Percentiles rank a stretch among this genome's conserved stretches.
These are phyloP conservation scores for Saccharomycopsis schoenii DNA, from an alignment of 805 yeast genomes.

Conservation along the genomic window DNA sequence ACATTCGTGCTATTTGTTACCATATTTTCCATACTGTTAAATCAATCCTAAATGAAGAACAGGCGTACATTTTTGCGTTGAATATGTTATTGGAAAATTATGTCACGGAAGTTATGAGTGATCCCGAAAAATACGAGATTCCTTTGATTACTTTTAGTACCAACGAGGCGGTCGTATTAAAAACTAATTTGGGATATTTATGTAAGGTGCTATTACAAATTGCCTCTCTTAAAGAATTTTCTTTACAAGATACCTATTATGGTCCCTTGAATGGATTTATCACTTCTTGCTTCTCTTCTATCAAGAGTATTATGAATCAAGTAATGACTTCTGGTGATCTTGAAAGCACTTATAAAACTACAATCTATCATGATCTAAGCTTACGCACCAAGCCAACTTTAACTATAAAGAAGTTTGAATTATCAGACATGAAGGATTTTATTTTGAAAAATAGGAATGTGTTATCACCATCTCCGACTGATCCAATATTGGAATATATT, in stretches of 20 bases:
- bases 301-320: constrained; percentile 35
- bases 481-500: constrained; percentile 28
- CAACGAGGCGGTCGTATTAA: constrained; percentile 20
- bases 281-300: constrained; percentile 37
- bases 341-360: constrained; percentile 51
- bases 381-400: constrained; percentile 34
- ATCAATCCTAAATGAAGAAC: constrained; percentile 47
- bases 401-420: constrained; percentile 35
- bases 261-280: constrained; percentile 76
- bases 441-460: constrained; percentile 33
- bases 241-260: constrained; percentile 47
- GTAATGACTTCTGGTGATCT: constrained; percentile 47
- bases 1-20: constrained; percentile 44
- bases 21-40: constrained; percentile 32
- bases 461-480: constrained; percentile 38
- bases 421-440: constrained; percentile 35
- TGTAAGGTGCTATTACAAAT: constrained; percentile 55
- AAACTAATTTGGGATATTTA: constrained; percentile 46
- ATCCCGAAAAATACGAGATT: constrained; percentile 52
- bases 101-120: constrained; percentile 35
- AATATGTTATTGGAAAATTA: constrained; percentile 48
- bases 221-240: constrained; percentile 58
- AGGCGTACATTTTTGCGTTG: constrained; percentile 58
- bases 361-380: constrained; percentile 60
- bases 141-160: constrained; percentile 22